Base-by-base conservation (phyloP, 108 stramenopile genomes). In the Skeletonema menzelii region DNA sequence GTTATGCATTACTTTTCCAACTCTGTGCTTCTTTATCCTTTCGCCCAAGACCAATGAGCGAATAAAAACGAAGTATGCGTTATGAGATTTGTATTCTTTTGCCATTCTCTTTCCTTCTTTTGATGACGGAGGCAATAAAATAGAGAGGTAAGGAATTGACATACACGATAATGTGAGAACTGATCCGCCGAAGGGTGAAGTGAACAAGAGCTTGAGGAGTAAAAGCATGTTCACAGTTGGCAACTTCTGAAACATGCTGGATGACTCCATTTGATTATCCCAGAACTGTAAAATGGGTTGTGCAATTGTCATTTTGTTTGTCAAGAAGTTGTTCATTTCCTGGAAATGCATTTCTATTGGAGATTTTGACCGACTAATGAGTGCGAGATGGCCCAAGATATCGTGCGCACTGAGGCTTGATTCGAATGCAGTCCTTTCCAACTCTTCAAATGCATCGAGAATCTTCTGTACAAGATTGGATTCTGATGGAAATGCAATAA, bases 21-120 rank as follows among this genome's bases (percentile, higher is more conserved):
- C 27, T 55, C 78, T 62, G 30, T 79, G 83, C 57, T 79, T 73
- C 65, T 84, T 85, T 6, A 82, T 63, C 17, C 83, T 64, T 42
- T 82, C 73, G 8, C 87, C 87, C 20, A 88, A 59, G 22, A 84
- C 80, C 15, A 88, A 62, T 2, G 79, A 63, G 3, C 69, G 72
- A 28, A 86, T 79, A 24, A 88, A 84, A 15, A 86, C 60, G 56
- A 69, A 77, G 40, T 86, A 88, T 15, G 87, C 87, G 58, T 68
- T 71, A 40, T 88, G 87, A 27, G 76, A 79, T 58, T 88, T 88
- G 55, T 80, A 84, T 12, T 60, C 11, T 34, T 24, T 68, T 0
- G 82, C 71, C 55, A 86, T 59, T 49, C 57, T 15, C 53, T 53
- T 61, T 17, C 80, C 75, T 12, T 78, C 62, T 12, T 8, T 14